Evolutionary conservation across 2,329 filamentous ascomycete species (phyloP), one percentile per base, ranked within the genome.

Genomic region (Ophiocordyceps sinensis): DNA sequence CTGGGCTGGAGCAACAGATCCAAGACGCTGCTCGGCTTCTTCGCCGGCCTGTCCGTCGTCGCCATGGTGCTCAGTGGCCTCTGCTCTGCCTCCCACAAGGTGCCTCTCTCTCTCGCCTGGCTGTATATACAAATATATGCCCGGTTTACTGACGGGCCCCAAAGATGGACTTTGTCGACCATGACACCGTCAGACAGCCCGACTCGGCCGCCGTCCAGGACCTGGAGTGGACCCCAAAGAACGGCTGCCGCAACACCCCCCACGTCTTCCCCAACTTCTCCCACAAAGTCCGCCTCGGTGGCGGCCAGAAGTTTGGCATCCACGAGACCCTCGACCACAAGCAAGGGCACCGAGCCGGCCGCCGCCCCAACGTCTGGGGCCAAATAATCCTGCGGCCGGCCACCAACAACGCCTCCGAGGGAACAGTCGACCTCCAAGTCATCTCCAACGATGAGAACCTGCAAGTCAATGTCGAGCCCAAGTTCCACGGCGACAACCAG

Each of bases 381-480:
- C 57, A 67, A 21, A 52, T 75, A 15, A 48, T 70, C 35, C 41
- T 75, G 35, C 63, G 66, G 54, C 47, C 62, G 52, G 36, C 55
- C 48, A 32, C 50, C 12, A 52, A 58, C 14, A 26, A 49, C 21
- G 57, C 53, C 3, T 58, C 59, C 1, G 42, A 49, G 3, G 61
- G 67, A 3, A 55, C 51, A 2, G 48, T 73, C 30, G 60, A 66
- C 1, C 38, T 75, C 6, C 62, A 73, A 45, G 53, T 64, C 28
- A 53, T 64, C 23, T 61, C 63, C 41, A 75, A 71, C 47, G 58
- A 71, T 47, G 53, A 63, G 5, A 47, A 52, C 11, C 47, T 75
- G 40, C 39, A 47, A 3, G 47, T 66, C n/a, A 44, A 51, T 5
- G 40, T 63, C 12, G 43, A 55, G 3, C 59, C 58, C 31, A 51